Evolutionary conservation across 495 filamentous ascomycete genomes (phyloP).

Genomic region (Staphylotrichum tortipilum): DNA sequence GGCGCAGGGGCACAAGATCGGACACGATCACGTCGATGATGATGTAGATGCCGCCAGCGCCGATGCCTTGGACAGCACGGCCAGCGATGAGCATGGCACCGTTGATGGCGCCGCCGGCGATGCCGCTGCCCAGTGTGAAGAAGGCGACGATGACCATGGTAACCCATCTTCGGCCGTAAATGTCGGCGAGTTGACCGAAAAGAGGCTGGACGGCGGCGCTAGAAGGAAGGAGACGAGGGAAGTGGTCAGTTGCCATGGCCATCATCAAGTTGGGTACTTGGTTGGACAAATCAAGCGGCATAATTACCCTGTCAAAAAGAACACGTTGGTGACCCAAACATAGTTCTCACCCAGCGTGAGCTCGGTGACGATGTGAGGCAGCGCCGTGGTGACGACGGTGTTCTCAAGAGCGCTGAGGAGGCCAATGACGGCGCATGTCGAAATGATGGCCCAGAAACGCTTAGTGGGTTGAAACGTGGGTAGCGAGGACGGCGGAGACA

Average conservation of each 20-base stretch:
- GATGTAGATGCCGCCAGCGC: conserved; percentile 49
- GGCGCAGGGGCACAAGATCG: conserved; percentile 59
- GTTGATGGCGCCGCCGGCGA: conserved; percentile 27
- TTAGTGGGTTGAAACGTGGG: not conserved
- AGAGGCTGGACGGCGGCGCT: conserved; percentile 15
- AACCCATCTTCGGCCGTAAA: conserved; percentile 18
- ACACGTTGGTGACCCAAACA: conserved; percentile 39
- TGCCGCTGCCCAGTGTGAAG: conserved; percentile 37
- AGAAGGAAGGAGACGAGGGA: too few species aligned
- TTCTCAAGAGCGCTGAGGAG: conserved; percentile 31
- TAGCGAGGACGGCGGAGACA: too few species aligned
- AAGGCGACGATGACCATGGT: conserved; percentile 22
- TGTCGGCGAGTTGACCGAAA: conserved; percentile 16
- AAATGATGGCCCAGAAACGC: conserved; percentile 13
- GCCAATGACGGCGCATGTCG: not conserved
- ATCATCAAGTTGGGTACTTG: too few species aligned
- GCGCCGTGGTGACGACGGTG: conserved; percentile 32
- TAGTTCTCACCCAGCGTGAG: conserved; percentile 27
- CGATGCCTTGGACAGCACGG: conserved; percentile 70
- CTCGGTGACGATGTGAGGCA: conserved; percentile 29
- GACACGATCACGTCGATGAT: conserved; percentile 62
- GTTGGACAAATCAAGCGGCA: too few species aligned
- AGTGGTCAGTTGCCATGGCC: too few species aligned
- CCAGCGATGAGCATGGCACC: conserved; percentile 60
- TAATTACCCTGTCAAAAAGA: conserved; percentile 28